Percentiles rank a stretch among this genome's conserved stretches.
Evolutionary conservation across 2,329 filamentous ascomycete species (phyloP).

Genomic region (Clonostachys rhizophaga): DNA sequence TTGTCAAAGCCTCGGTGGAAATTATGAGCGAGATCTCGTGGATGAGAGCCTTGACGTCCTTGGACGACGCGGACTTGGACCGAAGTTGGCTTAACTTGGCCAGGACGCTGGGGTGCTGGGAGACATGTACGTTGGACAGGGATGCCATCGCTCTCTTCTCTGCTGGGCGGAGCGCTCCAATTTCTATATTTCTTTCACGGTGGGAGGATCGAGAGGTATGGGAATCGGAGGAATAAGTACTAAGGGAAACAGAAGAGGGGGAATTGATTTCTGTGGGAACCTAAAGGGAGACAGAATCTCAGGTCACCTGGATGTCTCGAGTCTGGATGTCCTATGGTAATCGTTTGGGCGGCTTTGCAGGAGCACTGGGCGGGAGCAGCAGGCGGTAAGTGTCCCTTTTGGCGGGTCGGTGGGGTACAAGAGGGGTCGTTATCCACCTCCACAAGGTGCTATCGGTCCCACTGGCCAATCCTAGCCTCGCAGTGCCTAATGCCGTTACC

Average conservation of each 20-base stretch:
- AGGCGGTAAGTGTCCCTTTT: too few relatives aligned
- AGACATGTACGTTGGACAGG: constrained; percentile 68
- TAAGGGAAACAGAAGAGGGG: constrained; percentile 7
- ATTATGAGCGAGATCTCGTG: constrained; percentile 84
- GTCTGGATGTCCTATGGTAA: too few relatives aligned
- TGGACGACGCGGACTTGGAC: constrained; percentile 62
- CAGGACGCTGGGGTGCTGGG: constrained; percentile 76
- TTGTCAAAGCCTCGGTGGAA: constrained; percentile 73
- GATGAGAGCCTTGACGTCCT: constrained; percentile 76
- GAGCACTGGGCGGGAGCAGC: too few relatives aligned
- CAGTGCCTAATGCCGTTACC: too few relatives aligned
- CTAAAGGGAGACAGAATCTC: too few relatives aligned
- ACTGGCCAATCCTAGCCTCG: too few relatives aligned
- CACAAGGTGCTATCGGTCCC: too few relatives aligned
- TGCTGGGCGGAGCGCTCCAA: too few relatives aligned
- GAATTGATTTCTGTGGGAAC: neutral
- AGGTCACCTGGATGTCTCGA: too few relatives aligned
- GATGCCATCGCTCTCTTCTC: constrained; percentile 17
- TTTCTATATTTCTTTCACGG: neutral
- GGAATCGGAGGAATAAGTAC: constrained; percentile 9
- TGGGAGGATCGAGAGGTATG: constrained; percentile 2
- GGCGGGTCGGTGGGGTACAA: too few relatives aligned
- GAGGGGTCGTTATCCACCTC: too few relatives aligned
- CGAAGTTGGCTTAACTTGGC: constrained; percentile 90
- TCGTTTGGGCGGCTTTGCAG: too few relatives aligned